phyloP scores from a whole-genome alignment of 2,329 filamentous ascomycete genomes.

The Ceratocystis destructans region DNA sequence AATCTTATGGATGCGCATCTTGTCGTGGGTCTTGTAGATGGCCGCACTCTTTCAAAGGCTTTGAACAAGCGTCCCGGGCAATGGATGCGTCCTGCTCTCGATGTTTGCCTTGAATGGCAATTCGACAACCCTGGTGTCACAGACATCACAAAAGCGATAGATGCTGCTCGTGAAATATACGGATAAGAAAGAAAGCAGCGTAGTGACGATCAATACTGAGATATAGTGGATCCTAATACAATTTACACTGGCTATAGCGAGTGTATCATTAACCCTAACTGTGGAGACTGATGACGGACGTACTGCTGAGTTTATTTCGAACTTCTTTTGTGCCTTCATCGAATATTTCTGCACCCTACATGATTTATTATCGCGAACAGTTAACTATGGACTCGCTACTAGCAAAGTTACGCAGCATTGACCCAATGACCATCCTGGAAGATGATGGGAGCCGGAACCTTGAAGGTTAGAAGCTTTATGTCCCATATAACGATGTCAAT shows the following conservation, averaged over 20 bases:
- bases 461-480: background rate
- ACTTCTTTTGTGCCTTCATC: background rate
- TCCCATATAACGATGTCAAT: background rate
- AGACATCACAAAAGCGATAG: constrained; percentile 45
- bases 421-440: background rate
- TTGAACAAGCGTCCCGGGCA: constrained; percentile 58
- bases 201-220: background rate
- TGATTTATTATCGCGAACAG: background rate
- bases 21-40: constrained; percentile 56
- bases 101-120: constrained; percentile 78
- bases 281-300: background rate
- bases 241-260: background rate
- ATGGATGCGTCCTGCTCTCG: constrained; percentile 74
- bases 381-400: background rate
- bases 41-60: constrained; percentile 54
- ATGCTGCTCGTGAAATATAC: constrained; percentile 30
- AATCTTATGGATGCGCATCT: constrained; percentile 45
- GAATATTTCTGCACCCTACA: too few relatives aligned
- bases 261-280: constrained; percentile 2
- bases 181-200: background rate
- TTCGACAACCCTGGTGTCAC: constrained; percentile 58
- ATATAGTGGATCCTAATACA: background rate
- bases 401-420: background rate
- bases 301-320: background rate
- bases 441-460: background rate